These are phyloP conservation scores for Emmonsia crescens DNA, from an alignment of 2,329 filamentous ascomycete species.

Conservation along the genomic window DNA sequence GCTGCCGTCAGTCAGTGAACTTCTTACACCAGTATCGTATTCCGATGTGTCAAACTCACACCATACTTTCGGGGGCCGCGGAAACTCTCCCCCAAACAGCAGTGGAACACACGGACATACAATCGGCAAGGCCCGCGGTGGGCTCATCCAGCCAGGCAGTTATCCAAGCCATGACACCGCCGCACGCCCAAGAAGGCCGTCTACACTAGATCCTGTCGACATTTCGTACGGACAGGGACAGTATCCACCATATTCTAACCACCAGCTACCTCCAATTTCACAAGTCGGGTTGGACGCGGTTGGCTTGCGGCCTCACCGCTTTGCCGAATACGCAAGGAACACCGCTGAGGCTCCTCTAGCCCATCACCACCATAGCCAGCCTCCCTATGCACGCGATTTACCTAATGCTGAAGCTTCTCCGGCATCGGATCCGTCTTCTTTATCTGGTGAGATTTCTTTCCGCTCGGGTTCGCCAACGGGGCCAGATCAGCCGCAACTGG, in stretches of 20 bases:
- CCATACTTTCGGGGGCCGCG: slow-evolving; percentile 10
- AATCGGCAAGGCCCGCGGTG: background rate
- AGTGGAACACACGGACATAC: background rate
- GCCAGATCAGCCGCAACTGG: background rate
- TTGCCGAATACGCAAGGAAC: background rate
- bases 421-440: slow-evolving; percentile 19
- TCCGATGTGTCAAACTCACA: slow-evolving; percentile 21
- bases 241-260: background rate
- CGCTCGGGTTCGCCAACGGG: background rate
- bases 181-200: background rate
- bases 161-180: background rate
- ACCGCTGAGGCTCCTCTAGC: slow-evolving; percentile 8
- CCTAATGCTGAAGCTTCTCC: slow-evolving; percentile 5
- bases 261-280: background rate
- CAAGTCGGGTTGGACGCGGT: background rate
- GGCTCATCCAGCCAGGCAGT: background rate
- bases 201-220: background rate
- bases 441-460: background rate
- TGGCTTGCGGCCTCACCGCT: background rate
- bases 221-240: background rate
- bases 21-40: slow-evolving; percentile 25
- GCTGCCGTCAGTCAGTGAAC: slow-evolving; percentile 31
- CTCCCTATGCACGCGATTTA: slow-evolving; percentile 11
- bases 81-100: background rate
- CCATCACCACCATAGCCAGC: slow-evolving; percentile 14